Conservation (phyloP, 2,329 filamentous ascomycete species). For the Zelopaecilomyces penicillatus region DNA sequence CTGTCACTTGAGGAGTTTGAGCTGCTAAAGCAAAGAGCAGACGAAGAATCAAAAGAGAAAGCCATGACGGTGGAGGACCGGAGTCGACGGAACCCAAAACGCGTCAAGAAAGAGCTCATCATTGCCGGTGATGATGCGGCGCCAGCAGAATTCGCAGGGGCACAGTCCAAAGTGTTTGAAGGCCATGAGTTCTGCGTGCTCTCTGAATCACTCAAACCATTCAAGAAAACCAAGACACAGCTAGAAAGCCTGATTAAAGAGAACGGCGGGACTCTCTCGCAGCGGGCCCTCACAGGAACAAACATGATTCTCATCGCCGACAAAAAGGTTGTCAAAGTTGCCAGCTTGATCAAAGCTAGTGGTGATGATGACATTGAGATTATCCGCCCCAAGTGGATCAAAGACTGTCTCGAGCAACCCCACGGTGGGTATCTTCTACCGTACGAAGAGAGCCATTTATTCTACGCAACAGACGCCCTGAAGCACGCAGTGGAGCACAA, state of each 20-base stretch:
- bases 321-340: constrained; percentile 71
- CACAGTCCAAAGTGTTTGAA: constrained; percentile 59
- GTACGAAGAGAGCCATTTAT: constrained; percentile 57
- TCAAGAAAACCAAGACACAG: constrained; percentile 68
- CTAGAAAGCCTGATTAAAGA: constrained; percentile 75
- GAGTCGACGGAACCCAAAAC: constrained; percentile 44
- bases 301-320: constrained; percentile 70
- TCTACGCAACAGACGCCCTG: constrained; percentile 55
- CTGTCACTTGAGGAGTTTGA: constrained; percentile 72
- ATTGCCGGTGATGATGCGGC: constrained; percentile 60
- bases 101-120: constrained; percentile 58
- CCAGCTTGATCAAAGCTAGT: constrained; percentile 67
- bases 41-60: constrained; percentile 64
- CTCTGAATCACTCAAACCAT: constrained; percentile 61
- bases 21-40: constrained; percentile 58
- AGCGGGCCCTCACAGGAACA: constrained; percentile 56
- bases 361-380: constrained; percentile 55
- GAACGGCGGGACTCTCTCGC: constrained; percentile 72
- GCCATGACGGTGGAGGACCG: constrained; percentile 69
- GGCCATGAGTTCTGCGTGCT: constrained; percentile 76
- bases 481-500: constrained; percentile 48
- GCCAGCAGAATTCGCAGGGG: constrained; percentile 40
- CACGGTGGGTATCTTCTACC: constrained; percentile 55
- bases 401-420: constrained; percentile 64
- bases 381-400: constrained; percentile 71